These are phyloP conservation scores for Insectozyma bohioensis DNA, from an alignment of 1,139 yeast genomes.

Conservation along the genomic window DNA sequence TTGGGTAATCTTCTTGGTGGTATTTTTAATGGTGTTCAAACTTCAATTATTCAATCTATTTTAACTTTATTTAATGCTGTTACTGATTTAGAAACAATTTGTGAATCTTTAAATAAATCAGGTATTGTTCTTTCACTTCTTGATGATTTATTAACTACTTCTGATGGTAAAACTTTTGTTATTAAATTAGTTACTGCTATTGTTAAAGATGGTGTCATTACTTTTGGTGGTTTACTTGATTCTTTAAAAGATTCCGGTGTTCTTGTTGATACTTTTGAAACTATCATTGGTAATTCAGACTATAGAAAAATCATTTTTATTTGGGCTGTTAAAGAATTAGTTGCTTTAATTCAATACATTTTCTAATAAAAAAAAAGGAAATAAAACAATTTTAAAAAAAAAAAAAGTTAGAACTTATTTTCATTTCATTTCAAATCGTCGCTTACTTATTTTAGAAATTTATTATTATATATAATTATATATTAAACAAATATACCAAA, in stretches of 20 bases:
- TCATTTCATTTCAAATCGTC: constrained; percentile 3
- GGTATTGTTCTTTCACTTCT: constrained; percentile 29
- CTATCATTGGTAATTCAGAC: constrained; percentile 13
- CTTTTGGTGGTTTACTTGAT: constrained; percentile 14
- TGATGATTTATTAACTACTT: constrained; percentile 21
- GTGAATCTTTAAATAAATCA: constrained; percentile 28
- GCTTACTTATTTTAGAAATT: not conserved
- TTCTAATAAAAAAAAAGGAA: constrained; percentile 6
- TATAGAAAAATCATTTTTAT: constrained; percentile 15
- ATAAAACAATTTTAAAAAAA: not conserved
- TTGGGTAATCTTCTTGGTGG: constrained; percentile 14
- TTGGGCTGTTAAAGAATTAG: constrained; percentile 16
- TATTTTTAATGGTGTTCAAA: constrained; percentile 13
- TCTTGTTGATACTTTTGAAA: constrained; percentile 11
- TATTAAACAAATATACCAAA: no score
- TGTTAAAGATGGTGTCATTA: constrained; percentile 19
- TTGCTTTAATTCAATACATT: constrained; percentile 12
- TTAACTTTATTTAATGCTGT: constrained; percentile 16
- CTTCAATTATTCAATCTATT: constrained; percentile 11
- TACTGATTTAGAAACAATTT: constrained; percentile 21
- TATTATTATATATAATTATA: not conserved
- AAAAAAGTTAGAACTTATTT: not conserved
- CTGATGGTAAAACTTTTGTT: constrained; percentile 22
- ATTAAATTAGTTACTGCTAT: constrained; percentile 20
- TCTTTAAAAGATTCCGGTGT: constrained; percentile 14